These are phyloP conservation scores for Schwanniomyces vanrijiae DNA, from an alignment of 805 yeast species.

Conservation along the genomic window DNA sequence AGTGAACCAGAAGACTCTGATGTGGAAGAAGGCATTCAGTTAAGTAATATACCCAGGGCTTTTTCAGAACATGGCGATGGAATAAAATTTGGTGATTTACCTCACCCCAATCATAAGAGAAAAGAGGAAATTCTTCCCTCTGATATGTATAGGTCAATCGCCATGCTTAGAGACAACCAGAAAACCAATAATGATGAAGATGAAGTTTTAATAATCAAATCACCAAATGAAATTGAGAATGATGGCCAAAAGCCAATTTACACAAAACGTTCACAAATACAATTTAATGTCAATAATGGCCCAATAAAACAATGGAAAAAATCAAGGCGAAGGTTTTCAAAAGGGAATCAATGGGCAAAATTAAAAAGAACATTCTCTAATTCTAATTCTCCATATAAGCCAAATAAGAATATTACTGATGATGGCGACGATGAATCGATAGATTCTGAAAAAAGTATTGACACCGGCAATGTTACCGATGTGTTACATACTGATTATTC, in stretches of 20 bases:
- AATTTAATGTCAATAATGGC: conserved; percentile 19
- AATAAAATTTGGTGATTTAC: conserved; percentile 61
- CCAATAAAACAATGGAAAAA: conserved; percentile 15
- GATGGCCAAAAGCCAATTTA: conserved; percentile 34
- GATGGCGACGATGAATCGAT: conserved; percentile 14
- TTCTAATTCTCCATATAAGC: conserved; percentile 4
- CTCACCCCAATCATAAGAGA: conserved; percentile 50
- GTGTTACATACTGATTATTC: neutral
- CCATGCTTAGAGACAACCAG: conserved; percentile 66
- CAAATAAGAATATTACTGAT: conserved; percentile 5
- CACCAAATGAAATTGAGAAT: conserved; percentile 71
- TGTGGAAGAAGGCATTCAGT: conserved; percentile 7
- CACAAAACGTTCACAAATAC: conserved; percentile 29
- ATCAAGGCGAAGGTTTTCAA: conserved; percentile 5
- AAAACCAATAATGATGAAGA: conserved; percentile 48
- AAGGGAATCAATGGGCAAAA: conserved; percentile 18
- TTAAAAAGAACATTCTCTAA: conserved; percentile 26
- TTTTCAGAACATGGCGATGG: conserved; percentile 19
- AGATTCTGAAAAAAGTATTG: conserved; percentile 3
- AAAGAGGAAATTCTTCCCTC: conserved; percentile 60
- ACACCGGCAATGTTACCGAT: neutral
- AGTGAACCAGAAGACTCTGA: conserved; percentile 46
- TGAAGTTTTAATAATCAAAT: conserved; percentile 72
- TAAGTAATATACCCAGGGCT: conserved; percentile 3
- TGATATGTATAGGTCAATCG: conserved; percentile 81